Base-by-base conservation (phyloP, 2,329 filamentous ascomycete species). In the Pseudocercospora cruenta region DNA sequence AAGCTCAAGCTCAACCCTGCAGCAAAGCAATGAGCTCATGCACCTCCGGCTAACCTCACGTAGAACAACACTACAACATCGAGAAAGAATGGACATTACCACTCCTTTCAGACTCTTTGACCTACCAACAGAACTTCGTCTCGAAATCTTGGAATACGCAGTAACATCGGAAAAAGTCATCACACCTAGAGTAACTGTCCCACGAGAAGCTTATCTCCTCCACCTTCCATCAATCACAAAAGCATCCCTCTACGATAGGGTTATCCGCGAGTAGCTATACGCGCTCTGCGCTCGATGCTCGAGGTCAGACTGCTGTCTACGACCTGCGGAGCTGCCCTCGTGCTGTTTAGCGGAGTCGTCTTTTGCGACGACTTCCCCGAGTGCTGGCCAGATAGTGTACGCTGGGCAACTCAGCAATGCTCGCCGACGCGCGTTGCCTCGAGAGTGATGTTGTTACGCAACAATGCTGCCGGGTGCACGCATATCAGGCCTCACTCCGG, bases 151-250 rank as follows among this genome's bases (percentile, higher is more conserved):
- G 14, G 47, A 19, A 14, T 57, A 43, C 31, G 36, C 60, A 33
- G 26, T 62, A 24, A 28, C 21, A 39, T 43, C 9, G 9, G 26
- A 16, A 16, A 28, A 43, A 19, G n/a, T 26, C 31, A 62, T 62
- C 47, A 12, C 60, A 4, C 49, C 60, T 0, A 47, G 60, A 28
- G 60, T 62, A 6, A 54, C 39, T 28, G 53, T 62, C 47, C 47
- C 60, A 9, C 24, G 60, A 55, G 60, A 62, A 16, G 60, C 60
- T 51, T 55, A 54, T 21, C 28, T 62, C 12, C 31, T 62, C 4
- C 60, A 51, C n/a, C 60, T 62, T 19, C 60, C 60, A 16, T 10
- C 60, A 2, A 28, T 62, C 28, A 62, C 60, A 33, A 31, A 55
- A 2, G 45, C n/a, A 28, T 39, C n/a, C n/a, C n/a, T n/a, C n/a